Base-by-base conservation (phyloP, 2,329 filamentous ascomycete genomes). In the Fusarium chlamydosporum region DNA sequence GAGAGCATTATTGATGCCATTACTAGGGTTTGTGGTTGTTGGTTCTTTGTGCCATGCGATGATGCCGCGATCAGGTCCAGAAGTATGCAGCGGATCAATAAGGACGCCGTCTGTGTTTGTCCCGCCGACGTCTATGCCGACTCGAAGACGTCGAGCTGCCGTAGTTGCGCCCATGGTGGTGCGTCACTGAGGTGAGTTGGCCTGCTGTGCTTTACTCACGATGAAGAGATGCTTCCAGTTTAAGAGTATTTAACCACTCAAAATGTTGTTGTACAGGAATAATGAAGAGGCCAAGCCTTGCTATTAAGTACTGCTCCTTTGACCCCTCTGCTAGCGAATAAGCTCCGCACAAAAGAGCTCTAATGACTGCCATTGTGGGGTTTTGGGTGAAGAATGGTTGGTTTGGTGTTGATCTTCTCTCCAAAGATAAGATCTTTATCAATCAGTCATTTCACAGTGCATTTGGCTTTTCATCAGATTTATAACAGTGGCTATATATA, bases 71-170 rank as follows among this genome's bases (percentile, higher is more conserved):
- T 76, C 73, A 3, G 76, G 67, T 7, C 77, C 76, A 6, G 76
- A 75, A 1, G 76, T 72, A 29, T 76, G 73, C 11, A 76, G 65
- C 4, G 80, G 82, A 61, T 86, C 82, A 16, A 87, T 76, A 18
- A 86, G 76, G 26, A 85, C 84, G 13, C 83, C 83, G 57, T 87
- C 85, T 8, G 84, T 87, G 67, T 86, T 87, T 46, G 84, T 87
- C 27, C 83, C 84, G 46, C 82, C 82, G 7, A 84, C 82, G 54
- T 83, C 82, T 41, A 84, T 80, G 46, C 82, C 82, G 34, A 84
- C 81, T 52, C 81, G 80, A 11, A 82, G 74, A 33, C 70, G 68
- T 31, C 67, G 65, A n/a, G 62, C 31, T 57, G 15, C 9, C 16
- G 20, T 16, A 6, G 33, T 41, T 46, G 54, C 13, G 53, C 50